These are phyloP conservation scores for Digitaria exilis DNA, from an alignment of 202 grass and related monocot genomes.

Conservation along the genomic window DNA sequence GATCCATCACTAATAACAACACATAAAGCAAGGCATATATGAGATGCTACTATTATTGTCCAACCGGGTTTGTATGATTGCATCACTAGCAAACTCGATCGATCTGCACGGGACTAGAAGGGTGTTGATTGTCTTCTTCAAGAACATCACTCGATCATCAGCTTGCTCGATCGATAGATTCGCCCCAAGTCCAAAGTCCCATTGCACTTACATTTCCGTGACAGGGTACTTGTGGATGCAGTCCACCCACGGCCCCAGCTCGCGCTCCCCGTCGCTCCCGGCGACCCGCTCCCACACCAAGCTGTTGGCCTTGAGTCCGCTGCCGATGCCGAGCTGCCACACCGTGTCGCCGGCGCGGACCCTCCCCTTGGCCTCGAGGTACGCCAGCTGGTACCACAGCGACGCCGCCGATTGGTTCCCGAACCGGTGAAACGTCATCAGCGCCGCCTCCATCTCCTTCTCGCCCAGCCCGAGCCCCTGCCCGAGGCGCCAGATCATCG, in stretches of 20 bases:
- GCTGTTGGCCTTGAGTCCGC: conserved; percentile 71
- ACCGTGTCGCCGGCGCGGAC: conserved; percentile 51
- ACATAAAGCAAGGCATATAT: no score
- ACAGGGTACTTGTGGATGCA: conserved; percentile 58
- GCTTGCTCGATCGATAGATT: not conserved
- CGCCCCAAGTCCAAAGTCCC: not conserved
- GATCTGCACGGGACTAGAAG: not conserved
- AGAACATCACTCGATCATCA: not conserved
- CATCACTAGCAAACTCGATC: not conserved
- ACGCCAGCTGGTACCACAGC: conserved; percentile 83
- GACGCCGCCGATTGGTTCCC: conserved; percentile 85
- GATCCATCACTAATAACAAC: not conserved
- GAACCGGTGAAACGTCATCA: conserved; percentile 73
- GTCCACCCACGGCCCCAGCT: conserved; percentile 50
- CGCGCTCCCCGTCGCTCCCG: conserved; percentile 10
- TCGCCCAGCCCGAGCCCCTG: conserved; percentile 65
- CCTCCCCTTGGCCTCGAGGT: conserved; percentile 62
- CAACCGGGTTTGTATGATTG: not conserved
- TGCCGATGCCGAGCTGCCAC: conserved; percentile 75
- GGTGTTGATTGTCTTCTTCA: not conserved
- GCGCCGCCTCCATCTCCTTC: conserved; percentile 64
- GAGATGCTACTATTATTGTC: not conserved
- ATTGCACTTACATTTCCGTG: not conserved
- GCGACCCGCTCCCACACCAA: conserved; percentile 58
- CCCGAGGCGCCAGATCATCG: conserved; percentile 64